These are phyloP conservation scores for Trifolium pratense DNA, from an alignment of 306 rosid genomes.

Conservation along the genomic window DNA sequence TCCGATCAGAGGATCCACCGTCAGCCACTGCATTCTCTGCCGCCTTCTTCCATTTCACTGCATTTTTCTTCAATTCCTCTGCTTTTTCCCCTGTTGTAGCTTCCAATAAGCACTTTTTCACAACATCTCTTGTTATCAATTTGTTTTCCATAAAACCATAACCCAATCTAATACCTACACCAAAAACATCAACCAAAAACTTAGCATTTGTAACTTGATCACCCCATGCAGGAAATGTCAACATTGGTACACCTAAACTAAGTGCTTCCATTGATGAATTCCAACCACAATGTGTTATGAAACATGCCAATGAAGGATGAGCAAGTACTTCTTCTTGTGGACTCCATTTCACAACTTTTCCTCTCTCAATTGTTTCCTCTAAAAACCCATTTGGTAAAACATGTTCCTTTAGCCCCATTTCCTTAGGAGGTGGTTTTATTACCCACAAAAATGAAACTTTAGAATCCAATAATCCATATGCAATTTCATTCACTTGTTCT, in stretches of 20 bases:
- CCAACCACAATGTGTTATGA: constrained; percentile 85
- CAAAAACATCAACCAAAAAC: constrained; percentile 62
- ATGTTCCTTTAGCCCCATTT: neutral
- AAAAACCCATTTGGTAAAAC: constrained; percentile 57
- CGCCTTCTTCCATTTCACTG: constrained; percentile 51
- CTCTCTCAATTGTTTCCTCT: constrained; percentile 51
- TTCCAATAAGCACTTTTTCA: constrained; percentile 54
- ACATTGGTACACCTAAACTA: constrained; percentile 60
- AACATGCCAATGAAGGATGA: constrained; percentile 66
- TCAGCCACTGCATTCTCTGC: constrained; percentile 60
- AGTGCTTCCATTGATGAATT: constrained; percentile 71
- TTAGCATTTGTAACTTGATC: constrained; percentile 78
- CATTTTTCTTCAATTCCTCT: constrained; percentile 52
- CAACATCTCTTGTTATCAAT: constrained; percentile 54
- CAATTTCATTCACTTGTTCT: constrained; percentile 67
- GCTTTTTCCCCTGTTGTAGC: constrained; percentile 59
- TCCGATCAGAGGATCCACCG: constrained; percentile 61
- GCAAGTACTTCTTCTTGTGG: constrained; percentile 65
- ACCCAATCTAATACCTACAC: constrained; percentile 56
- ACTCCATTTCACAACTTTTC: constrained; percentile 68
- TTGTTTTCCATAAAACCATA: constrained; percentile 41
- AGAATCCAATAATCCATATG: constrained; percentile 58
- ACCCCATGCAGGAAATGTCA: constrained; percentile 84
- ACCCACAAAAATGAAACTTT: constrained; percentile 66
- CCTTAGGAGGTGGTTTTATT: constrained; percentile 49